Evolutionary conservation across 2,329 filamentous ascomycete genomes (phyloP).

Genomic region (Fonsecaea erecta): DNA sequence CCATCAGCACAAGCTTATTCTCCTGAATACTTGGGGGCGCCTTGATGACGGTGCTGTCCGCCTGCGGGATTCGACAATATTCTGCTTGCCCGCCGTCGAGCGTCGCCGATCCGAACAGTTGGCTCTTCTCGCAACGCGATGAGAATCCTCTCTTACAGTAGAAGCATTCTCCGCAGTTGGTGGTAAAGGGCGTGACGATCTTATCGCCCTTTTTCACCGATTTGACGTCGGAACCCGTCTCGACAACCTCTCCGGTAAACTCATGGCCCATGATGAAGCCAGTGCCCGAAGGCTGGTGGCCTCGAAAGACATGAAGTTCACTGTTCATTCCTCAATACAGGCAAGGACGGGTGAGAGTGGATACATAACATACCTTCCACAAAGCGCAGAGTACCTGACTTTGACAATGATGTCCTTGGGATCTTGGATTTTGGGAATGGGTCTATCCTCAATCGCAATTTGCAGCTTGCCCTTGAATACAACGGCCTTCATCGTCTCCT

Average conservation of each 20-base stretch:
- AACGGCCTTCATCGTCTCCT: conserved; percentile 79
- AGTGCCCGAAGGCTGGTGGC: conserved; percentile 71
- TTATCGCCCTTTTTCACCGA: conserved; percentile 74
- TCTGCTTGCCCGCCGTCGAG: conserved; percentile 83
- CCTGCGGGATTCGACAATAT: conserved; percentile 78
- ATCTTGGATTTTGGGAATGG: conserved; percentile 73
- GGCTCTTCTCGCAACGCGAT: conserved; percentile 72
- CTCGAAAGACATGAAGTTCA: conserved; percentile 85
- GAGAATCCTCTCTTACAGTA: conserved; percentile 80
- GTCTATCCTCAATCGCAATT: conserved; percentile 77
- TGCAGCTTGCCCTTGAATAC: conserved; percentile 80
- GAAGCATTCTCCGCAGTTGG: conserved; percentile 78
- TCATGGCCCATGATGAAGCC: conserved; percentile 77
- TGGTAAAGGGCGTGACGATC: conserved; percentile 82
- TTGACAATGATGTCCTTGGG: conserved; percentile 79
- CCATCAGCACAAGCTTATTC: conserved; percentile 81
- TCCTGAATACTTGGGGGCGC: conserved; percentile 73
- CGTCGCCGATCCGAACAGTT: conserved; percentile 70
- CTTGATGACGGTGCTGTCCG: conserved; percentile 78
- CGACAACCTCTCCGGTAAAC: conserved; percentile 76
- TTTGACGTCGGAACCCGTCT: conserved; percentile 69
- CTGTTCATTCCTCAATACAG: conserved; percentile 48
- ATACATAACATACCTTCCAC: conserved; percentile 75
- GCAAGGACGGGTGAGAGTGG: not conserved
- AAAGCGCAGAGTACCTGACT: conserved; percentile 80